A percentile compares a stretch with the other conserved stretches of the same genome.
These are phyloP conservation scores for Metrosideros polymorpha DNA, from an alignment of 441 rosid species.

Conservation along the genomic window DNA sequence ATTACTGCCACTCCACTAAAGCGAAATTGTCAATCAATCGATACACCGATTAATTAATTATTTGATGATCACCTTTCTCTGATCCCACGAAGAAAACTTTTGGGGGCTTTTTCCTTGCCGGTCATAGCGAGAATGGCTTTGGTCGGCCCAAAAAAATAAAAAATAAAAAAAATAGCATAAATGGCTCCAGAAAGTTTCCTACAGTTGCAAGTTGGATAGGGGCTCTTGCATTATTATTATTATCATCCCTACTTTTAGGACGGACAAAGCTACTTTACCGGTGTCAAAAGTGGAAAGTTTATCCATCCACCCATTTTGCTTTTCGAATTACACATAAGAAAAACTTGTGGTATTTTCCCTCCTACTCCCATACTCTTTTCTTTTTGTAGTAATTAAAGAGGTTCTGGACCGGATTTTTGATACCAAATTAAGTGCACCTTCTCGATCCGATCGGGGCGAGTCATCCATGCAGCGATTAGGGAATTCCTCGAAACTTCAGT, in stretches of 20 bases:
- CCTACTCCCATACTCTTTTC: not conserved
- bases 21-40: not conserved
- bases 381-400: not conserved
- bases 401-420: not conserved
- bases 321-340: not conserved
- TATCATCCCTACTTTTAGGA: not conserved
- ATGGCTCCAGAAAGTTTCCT: not conserved
- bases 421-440: not conserved
- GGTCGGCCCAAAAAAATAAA: not conserved
- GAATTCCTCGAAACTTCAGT: not conserved
- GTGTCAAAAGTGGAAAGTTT: not conserved
- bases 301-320: not conserved
- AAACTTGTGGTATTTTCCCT: not conserved
- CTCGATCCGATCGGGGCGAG: not conserved
- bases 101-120: not conserved
- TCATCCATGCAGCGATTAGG: not conserved
- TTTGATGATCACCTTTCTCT: not conserved
- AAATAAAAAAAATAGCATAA: not conserved
- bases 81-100: not conserved
- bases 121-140: not conserved
- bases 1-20: not conserved
- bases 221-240: not conserved
- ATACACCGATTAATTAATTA: not conserved
- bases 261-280: not conserved
- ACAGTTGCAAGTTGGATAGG: not conserved